Base-by-base conservation (phyloP, 441 rosid species). In the Euphorbia celastroides region DNA sequence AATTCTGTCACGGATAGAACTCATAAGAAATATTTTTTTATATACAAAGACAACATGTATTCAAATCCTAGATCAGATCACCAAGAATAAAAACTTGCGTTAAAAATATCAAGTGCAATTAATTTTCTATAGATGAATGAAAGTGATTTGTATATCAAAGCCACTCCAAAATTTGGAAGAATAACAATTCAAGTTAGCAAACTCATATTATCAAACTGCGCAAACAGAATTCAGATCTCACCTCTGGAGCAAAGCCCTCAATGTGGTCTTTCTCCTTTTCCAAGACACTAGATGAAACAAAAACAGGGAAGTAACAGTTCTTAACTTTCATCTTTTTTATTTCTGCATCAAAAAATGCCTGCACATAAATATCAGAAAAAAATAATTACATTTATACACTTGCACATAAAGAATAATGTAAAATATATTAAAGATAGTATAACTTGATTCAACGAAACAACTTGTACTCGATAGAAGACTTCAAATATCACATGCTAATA, bases 211-310 rank as follows among this genome's bases (percentile, higher is more conserved):
- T 25, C 51, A 34, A 22, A 14, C 48, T 14, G 63, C 28, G 25
- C 31, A 20, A 20, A 22, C 60, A 69, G 17, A 58, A 62, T 28
- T 54, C 25, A 65, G 50, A 67, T 73, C 82, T 83, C 32, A 92
- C 99, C 97, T 94, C 99, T 7, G 99, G 96, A 70, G 99, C 97
- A 74, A 94, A 94, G 54, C 98, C 99, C 72, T 94, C 98, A 0
- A 94, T 60, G 71, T 94, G 99, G 72, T 94, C 97, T 83, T 90
- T 92, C 84, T 94, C 99, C 79, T 84, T 94, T 74, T 92, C 87
- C 59, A 92, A 73, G 64, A 86, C 97, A 76, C 78, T 78, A 30
- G 96, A 87, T 51, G 99, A 94, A 52, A 94, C 99, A 86, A 94
- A 94, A 59, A 94, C 86, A 59, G 99, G 99, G 81, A 89, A 94